These are phyloP conservation scores for Delphinella strobiligena DNA, from an alignment of 2,329 filamentous ascomycete species.

Conservation along the genomic window DNA sequence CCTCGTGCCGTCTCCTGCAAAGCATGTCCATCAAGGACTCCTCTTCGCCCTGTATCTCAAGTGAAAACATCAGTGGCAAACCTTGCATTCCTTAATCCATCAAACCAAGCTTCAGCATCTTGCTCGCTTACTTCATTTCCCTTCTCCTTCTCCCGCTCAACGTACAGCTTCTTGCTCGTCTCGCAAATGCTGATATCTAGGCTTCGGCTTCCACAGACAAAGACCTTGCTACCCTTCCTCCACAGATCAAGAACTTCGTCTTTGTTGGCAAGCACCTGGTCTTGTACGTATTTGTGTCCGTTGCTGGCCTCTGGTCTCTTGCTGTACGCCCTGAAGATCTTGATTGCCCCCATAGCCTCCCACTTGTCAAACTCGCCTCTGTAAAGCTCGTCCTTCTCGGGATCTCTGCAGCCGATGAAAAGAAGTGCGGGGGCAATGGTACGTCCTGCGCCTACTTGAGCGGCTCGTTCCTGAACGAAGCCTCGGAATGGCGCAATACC, in stretches of 20 bases:
- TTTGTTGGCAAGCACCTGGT: slow-evolving; percentile 37
- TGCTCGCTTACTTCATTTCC: slow-evolving; percentile 23
- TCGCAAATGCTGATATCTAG: slow-evolving; percentile 34
- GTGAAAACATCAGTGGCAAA: slow-evolving; percentile 19
- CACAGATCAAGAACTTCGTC: slow-evolving; percentile 35
- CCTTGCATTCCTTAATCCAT: slow-evolving; percentile 13
- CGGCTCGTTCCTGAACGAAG: slow-evolving; percentile 81
- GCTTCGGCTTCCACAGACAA: slow-evolving; percentile 48
- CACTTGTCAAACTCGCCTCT: slow-evolving; percentile 45
- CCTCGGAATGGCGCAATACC: slow-evolving; percentile 98
- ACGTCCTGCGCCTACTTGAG: slow-evolving; percentile 35
- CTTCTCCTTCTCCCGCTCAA: slow-evolving; percentile 22
- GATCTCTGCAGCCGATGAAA: slow-evolving; percentile 51
- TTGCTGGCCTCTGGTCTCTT: slow-evolving; percentile 27
- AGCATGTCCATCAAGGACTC: no score
- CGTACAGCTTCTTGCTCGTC: slow-evolving; percentile 29
- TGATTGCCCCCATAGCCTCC: slow-evolving; percentile 48
- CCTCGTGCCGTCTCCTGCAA: no score
- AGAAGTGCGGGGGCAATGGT: slow-evolving; percentile 42
- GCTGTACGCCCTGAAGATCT: slow-evolving; percentile 50
- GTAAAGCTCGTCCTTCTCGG: slow-evolving; percentile 48
- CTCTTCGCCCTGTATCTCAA: no score
- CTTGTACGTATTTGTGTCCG: slow-evolving; percentile 43
- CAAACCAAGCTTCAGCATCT: slow-evolving; percentile 16
- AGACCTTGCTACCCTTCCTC: slow-evolving; percentile 42